phyloP scores from a whole-genome alignment of 257 asterid species.

The Nicotiana attenuata region DNA sequence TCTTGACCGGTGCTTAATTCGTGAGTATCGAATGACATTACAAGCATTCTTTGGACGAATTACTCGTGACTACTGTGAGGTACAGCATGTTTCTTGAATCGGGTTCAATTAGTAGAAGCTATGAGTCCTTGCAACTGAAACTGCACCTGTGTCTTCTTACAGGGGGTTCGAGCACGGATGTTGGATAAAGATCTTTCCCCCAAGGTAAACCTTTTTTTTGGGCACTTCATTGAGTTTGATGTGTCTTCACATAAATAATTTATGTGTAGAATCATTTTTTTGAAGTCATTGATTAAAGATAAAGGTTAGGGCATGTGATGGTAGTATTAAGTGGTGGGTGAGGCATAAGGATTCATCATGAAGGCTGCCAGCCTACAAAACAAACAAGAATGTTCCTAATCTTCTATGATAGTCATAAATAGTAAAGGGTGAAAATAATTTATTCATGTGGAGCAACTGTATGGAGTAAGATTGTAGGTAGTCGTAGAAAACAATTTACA shows the following conservation, averaged over 20 bases:
- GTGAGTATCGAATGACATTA: conserved; percentile 84
- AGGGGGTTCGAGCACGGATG: conserved; percentile 86
- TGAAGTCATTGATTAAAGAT: neutral
- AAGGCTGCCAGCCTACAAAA: no score
- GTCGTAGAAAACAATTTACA: no score
- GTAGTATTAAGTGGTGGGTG: neutral
- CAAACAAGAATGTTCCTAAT: no score
- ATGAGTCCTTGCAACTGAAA: neutral
- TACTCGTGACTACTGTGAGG: conserved; percentile 67
- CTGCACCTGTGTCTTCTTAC: conserved; percentile 2
- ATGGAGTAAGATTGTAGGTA: neutral
- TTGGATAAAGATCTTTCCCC: conserved; percentile 72
- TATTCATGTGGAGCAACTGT: neutral
- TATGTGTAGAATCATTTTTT: neutral
- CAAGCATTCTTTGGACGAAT: conserved; percentile 65
- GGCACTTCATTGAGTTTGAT: neutral
- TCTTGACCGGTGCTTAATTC: conserved; percentile 75
- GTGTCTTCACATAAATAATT: neutral
- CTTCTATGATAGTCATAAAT: neutral
- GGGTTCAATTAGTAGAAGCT: neutral
- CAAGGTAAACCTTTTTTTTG: conserved; percentile 45
- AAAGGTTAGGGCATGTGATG: neutral
- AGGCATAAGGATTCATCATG: neutral
- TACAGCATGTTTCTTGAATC: conserved; percentile 13
- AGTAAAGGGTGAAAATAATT: neutral